phyloP scores from a whole-genome alignment of 2,329 filamentous ascomycete species.

The Fusarium ramigenum region DNA sequence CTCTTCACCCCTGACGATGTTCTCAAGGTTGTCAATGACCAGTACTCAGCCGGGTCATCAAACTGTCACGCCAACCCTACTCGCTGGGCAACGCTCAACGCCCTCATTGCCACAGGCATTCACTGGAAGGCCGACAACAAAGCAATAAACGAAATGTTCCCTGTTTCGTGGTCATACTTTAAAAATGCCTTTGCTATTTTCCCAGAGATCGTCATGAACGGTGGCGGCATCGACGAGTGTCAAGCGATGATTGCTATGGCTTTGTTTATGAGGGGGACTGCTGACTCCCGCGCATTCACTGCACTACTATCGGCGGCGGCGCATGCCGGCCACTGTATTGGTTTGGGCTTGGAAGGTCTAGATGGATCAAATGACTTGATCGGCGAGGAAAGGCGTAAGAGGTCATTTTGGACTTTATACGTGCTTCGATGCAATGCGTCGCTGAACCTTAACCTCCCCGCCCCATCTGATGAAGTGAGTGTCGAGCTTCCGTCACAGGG shows the following conservation, averaged over 20 bases:
- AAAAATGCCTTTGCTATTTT: not conserved
- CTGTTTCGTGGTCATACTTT: not conserved
- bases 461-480: accelerated
- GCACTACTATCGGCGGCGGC: not conserved
- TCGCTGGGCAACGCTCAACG: not conserved
- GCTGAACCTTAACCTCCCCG: not conserved
- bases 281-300: not conserved
- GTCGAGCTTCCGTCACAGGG: not conserved
- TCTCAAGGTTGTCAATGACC: not conserved
- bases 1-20: not conserved
- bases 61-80: not conserved
- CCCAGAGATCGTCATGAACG: not conserved
- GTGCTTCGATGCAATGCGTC: not conserved
- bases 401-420: not conserved
- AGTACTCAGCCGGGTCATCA: accelerated
- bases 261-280: not conserved
- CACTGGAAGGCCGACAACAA: not conserved
- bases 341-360: not conserved
- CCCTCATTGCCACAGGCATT: not conserved
- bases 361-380: accelerated
- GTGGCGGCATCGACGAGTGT: not conserved
- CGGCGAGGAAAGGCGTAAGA: not conserved
- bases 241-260: not conserved
- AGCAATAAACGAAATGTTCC: not conserved
- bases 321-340: not conserved